phyloP scores from a whole-genome alignment of 75 land plant genomes.

The Cupressus sempervirens region DNA sequence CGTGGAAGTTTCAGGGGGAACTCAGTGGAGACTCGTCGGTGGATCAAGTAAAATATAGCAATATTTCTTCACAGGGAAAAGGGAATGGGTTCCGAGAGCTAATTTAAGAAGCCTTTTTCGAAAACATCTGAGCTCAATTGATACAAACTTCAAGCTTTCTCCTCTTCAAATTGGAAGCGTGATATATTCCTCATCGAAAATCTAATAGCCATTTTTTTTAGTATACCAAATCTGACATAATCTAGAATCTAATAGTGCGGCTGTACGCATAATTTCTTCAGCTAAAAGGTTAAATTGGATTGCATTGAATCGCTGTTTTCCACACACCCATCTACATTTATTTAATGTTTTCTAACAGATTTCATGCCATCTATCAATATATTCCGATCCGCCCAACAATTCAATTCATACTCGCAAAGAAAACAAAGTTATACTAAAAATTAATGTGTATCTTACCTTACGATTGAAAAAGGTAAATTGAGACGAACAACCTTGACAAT shows the following conservation, averaged over 20 bases:
- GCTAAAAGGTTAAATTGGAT: neutral
- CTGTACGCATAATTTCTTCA: neutral
- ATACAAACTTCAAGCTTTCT: neutral
- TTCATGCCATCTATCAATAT: neutral
- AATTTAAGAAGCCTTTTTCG: neutral
- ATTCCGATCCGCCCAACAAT: neutral
- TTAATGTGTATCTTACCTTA: slow-evolving; percentile 46
- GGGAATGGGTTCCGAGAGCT: neutral
- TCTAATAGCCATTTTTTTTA: neutral
- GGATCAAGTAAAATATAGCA: neutral
- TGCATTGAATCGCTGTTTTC: neutral
- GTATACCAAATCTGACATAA: neutral
- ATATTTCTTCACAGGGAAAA: neutral
- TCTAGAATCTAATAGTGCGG: neutral
- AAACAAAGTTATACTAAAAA: neutral
- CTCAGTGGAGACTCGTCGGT: neutral
- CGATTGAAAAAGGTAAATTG: slow-evolving; percentile 90
- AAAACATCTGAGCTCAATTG: neutral
- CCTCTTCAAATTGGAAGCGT: neutral
- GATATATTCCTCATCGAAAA: neutral
- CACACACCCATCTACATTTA: neutral
- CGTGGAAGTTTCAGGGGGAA: neutral
- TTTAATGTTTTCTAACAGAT: neutral
- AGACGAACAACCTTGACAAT: slow-evolving; percentile 82
- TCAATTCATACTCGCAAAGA: neutral